Conservation (phyloP, 352 stramenopile species). For the Phytopythium cucurbitacearum region DNA sequence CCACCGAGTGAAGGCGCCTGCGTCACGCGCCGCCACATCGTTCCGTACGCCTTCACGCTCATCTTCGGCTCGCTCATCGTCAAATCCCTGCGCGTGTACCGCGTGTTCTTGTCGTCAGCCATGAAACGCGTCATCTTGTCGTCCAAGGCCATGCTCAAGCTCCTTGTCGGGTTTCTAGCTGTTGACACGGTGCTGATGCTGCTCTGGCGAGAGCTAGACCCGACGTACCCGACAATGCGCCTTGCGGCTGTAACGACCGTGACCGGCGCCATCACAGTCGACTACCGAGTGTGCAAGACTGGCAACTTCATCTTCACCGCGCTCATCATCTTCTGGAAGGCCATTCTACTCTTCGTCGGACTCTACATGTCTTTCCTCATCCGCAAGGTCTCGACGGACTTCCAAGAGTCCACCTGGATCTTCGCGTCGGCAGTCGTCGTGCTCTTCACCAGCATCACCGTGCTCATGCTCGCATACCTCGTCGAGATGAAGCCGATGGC, state of each 20-base stretch:
- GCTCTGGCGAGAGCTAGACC: slow-evolving; percentile 24
- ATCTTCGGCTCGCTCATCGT: slow-evolving; percentile 45
- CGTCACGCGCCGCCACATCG: slow-evolving; percentile 15
- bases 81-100: slow-evolving; percentile 54
- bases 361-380: slow-evolving; percentile 52
- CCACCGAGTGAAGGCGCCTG: slow-evolving; percentile 28
- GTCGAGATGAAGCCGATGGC: slow-evolving; percentile 1
- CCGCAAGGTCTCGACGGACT: slow-evolving; percentile 31
- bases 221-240: slow-evolving; percentile 6
- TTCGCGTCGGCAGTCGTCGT: slow-evolving; percentile 21
- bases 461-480: slow-evolving; percentile 13
- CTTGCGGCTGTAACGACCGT: slow-evolving; percentile 10
- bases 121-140: slow-evolving; percentile 50
- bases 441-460: slow-evolving; percentile 15
- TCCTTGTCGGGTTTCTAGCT: slow-evolving; percentile 24
- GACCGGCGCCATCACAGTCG: slow-evolving; percentile 13
- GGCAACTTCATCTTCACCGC: slow-evolving; percentile 30
- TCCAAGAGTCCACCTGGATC: slow-evolving; percentile 34
- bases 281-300: slow-evolving; percentile 19
- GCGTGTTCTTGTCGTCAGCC: slow-evolving; percentile 31
- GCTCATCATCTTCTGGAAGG: slow-evolving; percentile 41
- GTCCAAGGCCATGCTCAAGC: slow-evolving; percentile 35
- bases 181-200: slow-evolving; percentile 33
- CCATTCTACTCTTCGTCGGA: slow-evolving; percentile 26
- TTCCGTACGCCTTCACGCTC: slow-evolving; percentile 40